Percentiles rank a stretch among this genome's conserved stretches.
These are phyloP conservation scores for Leccinellum albellum DNA, from an alignment of 768 basidiomycete species.

Conservation along the genomic window DNA sequence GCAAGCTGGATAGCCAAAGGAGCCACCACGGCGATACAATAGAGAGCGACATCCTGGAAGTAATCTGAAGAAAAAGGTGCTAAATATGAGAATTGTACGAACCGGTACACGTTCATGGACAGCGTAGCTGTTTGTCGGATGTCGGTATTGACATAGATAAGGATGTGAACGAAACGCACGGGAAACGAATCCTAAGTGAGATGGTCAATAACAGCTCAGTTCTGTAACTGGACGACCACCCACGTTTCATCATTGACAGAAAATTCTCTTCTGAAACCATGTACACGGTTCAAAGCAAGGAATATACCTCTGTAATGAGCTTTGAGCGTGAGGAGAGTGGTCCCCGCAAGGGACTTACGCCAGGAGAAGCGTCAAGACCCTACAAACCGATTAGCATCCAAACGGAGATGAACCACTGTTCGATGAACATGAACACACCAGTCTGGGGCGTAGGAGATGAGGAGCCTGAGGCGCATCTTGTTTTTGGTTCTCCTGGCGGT, in stretches of 20 bases:
- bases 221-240: not conserved
- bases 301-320: conserved; percentile 47
- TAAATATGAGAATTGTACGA: conserved; percentile 20
- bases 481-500: conserved; percentile 19
- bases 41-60: conserved; percentile 44
- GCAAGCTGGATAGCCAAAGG: conserved; percentile 68
- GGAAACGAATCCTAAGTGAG: conserved; percentile 20
- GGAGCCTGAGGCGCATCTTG: conserved; percentile 37
- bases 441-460: conserved; percentile 70
- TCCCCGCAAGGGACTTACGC: conserved; percentile 43
- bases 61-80: not conserved
- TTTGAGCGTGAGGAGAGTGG: not conserved
- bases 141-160: conserved; percentile 4
- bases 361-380: conserved; percentile 64
- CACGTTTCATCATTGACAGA: conserved; percentile 76
- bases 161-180: conserved; percentile 13
- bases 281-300: conserved; percentile 58
- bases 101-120: conserved; percentile 78
- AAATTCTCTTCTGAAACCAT: conserved; percentile 75
- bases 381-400: conserved; percentile 24
- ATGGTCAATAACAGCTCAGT: conserved; percentile 10
- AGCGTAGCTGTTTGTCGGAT: conserved; percentile 46
- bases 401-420: not conserved
- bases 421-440: conserved; percentile 50
- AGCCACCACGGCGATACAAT: conserved; percentile 54